Evolutionary conservation across 23 red algal genomes (phyloP).

Genomic region (Pyropia yezoensis): DNA sequence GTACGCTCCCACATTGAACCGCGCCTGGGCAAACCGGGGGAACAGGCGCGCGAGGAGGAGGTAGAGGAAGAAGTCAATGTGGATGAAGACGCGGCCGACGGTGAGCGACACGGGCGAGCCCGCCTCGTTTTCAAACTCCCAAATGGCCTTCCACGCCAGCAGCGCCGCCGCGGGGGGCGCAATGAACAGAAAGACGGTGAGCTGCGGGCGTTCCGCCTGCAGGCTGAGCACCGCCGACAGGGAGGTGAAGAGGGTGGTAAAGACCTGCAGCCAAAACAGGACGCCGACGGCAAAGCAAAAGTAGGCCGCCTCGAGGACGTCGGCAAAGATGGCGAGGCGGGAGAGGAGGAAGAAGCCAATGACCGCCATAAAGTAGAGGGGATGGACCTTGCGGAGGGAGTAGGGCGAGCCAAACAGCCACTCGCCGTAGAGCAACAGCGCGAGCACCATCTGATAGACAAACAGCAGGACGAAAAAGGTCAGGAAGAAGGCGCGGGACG

Average conservation of each 20-base stretch:
- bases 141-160: constrained; percentile 15
- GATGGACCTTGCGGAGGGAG: constrained; percentile 20
- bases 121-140: constrained; percentile 6
- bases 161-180: constrained; percentile 33
- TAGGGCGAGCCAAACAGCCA: constrained; percentile 37
- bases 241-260: constrained; percentile 42
- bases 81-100: constrained; percentile 13
- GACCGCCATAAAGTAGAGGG: constrained; percentile 43
- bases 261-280: constrained; percentile 38
- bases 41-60: constrained; percentile 44
- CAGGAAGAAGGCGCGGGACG: constrained; percentile 5
- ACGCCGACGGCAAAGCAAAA: constrained; percentile 41
- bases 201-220: constrained; percentile 8
- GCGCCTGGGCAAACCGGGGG: constrained; percentile 15
- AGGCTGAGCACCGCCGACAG: constrained; percentile 19
- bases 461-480: constrained; percentile 17
- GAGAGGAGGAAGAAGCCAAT: constrained; percentile 46
- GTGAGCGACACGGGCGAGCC: neutral
- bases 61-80: constrained; percentile 55
- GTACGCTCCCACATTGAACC: constrained; percentile 9
- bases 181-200: constrained; percentile 53
- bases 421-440: constrained; percentile 45
- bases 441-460: constrained; percentile 28
- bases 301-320: constrained; percentile 8
- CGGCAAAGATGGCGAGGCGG: constrained; percentile 17